phyloP scores from a whole-genome alignment of 192 early-diverging fungal genomes.

The Kickxella alabastrina region DNA sequence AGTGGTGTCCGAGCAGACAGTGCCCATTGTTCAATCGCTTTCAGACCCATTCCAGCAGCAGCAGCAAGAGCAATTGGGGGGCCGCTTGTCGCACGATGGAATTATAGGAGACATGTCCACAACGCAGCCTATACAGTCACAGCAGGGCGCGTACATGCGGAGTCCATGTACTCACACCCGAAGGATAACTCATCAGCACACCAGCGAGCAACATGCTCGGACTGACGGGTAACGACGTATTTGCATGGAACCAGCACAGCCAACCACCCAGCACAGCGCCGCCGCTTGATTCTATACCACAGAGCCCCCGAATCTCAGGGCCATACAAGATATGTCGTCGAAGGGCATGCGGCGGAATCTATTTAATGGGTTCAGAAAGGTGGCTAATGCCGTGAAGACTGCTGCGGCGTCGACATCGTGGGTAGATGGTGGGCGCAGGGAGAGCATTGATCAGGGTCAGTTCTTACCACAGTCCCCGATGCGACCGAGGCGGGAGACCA shows the following conservation, averaged over 20 bases:
- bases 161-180: too few relatives aligned
- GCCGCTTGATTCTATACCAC: too few relatives aligned
- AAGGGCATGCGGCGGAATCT: constrained; percentile 26
- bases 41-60: neutral
- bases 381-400: constrained; percentile 42
- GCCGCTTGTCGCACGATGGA: constrained; percentile 6
- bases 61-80: neutral
- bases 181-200: too few relatives aligned
- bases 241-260: too few relatives aligned
- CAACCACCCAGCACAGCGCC: too few relatives aligned
- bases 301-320: too few relatives aligned
- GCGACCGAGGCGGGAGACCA: neutral
- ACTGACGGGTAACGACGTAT: too few relatives aligned
- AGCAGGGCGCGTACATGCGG: too few relatives aligned
- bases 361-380: constrained; percentile 35
- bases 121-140: too few relatives aligned
- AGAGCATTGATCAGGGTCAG: neutral
- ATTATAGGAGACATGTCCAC: too few relatives aligned
- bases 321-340: too few relatives aligned
- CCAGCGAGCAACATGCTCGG: too few relatives aligned
- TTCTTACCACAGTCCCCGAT: neutral
- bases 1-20: neutral
- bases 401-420: constrained; percentile 14
- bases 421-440: neutral
- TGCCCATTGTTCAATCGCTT: neutral